Base-by-base conservation (phyloP, 768 basidiomycete genomes). In the Terana coerulea region DNA sequence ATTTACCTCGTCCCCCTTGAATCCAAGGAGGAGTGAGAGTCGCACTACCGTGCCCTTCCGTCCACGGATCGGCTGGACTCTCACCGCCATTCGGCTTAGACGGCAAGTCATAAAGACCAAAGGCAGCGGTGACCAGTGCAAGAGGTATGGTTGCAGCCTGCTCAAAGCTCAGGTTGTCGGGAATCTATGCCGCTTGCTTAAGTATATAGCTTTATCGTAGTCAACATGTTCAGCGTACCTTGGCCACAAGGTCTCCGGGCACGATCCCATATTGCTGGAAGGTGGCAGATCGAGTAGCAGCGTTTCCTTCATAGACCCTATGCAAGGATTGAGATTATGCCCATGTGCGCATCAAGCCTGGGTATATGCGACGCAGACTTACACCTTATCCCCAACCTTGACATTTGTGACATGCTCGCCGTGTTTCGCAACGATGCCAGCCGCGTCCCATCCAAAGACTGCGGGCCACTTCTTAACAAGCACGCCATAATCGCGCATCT, bases 141-240 rank as follows among this genome's bases (percentile, higher is more conserved):
- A 73, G 61, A 2, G 77, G 75, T 15, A 78, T 55, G 6, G 75
- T 67, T 0, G 75, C 64, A 0, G 73, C 77, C 30, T 75, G 58
- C 12, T 74, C 74, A 51, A 68, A 68, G 0, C 65, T 63, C 17
- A 76, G 31, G 34, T 67, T 69, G 15, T 52, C 35, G 1, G 75
- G 76, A 9, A 75, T 70, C 67, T 69, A 29, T 19, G 25, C 25
- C 19, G 19, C 5, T 24, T 2, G 37, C 7, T 9, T 30, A 40
- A 37, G 21, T 19, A 31, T 11, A 14, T 12, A 54, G 41, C 22
- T 24, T 31, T n/a, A 14, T 9, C 42, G 15, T 6, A 2, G 29
- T 25, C 7, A 25, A 11, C 2, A 29, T 21, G 17, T 6, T 9
- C 35, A 33, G 8, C 21, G 15, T 24, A 52, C 54, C 43, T 52